Evolutionary conservation across 352 stramenopile species (phyloP), one percentile per base, ranked within the genome.

Genomic region (Elongisporangium senticosum): DNA sequence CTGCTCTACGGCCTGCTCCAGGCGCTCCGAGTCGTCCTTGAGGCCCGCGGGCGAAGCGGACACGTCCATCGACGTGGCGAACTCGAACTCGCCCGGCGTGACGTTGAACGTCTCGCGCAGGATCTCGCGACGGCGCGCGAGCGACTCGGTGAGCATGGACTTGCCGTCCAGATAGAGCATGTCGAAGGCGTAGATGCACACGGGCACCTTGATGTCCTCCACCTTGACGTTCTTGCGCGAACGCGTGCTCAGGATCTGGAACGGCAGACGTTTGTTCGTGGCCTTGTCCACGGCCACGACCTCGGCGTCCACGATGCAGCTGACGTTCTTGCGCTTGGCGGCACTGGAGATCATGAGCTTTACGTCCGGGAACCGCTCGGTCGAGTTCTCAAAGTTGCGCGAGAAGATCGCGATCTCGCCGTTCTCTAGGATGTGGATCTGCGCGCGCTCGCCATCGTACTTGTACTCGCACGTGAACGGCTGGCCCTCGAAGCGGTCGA

Each of bases 391-490:
- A 47, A 97, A 95, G 69, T 99, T 99, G 39, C 98, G 89, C 11
- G 93, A 99, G 78, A 99, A 99, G 51, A 99, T 97, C 52, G 95
- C 93, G 33, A 98, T 92, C 51, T 84, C 79, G 26, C 94, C 96
- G 50, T 89, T 82, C 0, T 72, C 54, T 6, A 90, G 72, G 49
- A 98, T 96, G 74, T 99, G 96, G 50, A 94, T 92, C 70, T 99
- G 97, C 5, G 97, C 96, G 49, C 97, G 83, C 72, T 99, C 97
- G 33, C 97, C 98, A 68, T 99, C 97, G 72, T 99, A 99, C 77
- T 99, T 99, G 89, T 98, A 99, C 72, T 99, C 98, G 68, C 95
- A 99, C 4, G 96, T 99, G 71, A 99, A 99, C 33, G 84, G 76
- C 68, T 92, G 85, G 24, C 93, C 96, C 67, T 98, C 83, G 55